Conservation (phyloP, 176 grass and related monocot genomes). For the Musa itinerans region DNA sequence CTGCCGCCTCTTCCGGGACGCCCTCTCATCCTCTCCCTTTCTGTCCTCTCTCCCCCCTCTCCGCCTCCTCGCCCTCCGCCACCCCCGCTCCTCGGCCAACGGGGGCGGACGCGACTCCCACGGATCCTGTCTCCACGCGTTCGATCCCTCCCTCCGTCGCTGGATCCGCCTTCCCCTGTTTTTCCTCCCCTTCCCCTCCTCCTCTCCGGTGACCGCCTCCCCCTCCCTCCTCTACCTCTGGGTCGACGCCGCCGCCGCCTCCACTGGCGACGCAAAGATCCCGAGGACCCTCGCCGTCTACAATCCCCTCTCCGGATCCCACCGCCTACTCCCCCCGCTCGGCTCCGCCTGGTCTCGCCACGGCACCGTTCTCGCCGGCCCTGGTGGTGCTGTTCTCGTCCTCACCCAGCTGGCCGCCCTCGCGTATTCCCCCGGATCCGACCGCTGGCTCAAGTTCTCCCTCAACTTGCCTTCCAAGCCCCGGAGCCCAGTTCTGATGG, state of each 20-base stretch:
- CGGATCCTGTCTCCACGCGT: constrained; percentile 43
- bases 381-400: constrained; percentile 48
- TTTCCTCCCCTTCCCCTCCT: constrained; percentile 73
- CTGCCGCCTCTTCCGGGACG: constrained; percentile 47
- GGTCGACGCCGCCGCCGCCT: constrained; percentile 32
- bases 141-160: constrained; percentile 52
- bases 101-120: neutral
- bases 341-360: constrained; percentile 96
- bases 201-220: constrained; percentile 73
- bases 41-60: constrained; percentile 23
- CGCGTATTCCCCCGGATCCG: constrained; percentile 50
- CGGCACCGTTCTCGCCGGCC: constrained; percentile 82
- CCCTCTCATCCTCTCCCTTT: constrained; percentile 30
- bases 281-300: constrained; percentile 79
- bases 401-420: constrained; percentile 87
- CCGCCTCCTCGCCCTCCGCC: constrained; percentile 55
- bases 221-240: constrained; percentile 86
- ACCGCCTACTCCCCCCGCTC: constrained; percentile 66
- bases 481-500: constrained; percentile 66
- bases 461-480: constrained; percentile 84
- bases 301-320: constrained; percentile 65
- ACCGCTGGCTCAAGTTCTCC: constrained; percentile 73
- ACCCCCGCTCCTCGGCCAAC: constrained; percentile 35
- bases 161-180: constrained; percentile 78
- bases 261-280: constrained; percentile 22